phyloP scores from a whole-genome alignment of 2,329 filamentous ascomycete species.

The Calonectria hawksworthii region DNA sequence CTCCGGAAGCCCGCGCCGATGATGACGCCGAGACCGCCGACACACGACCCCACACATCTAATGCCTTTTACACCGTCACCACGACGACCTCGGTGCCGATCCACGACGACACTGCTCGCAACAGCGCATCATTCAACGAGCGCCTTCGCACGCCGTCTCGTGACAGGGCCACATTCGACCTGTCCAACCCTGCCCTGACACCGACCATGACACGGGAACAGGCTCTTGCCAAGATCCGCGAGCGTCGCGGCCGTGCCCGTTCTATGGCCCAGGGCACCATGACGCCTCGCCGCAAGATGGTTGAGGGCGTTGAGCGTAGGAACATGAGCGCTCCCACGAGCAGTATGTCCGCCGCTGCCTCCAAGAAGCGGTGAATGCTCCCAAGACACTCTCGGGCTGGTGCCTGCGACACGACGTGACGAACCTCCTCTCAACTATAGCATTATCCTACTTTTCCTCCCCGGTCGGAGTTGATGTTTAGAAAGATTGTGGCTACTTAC shows the following conservation, averaged over 20 bases:
- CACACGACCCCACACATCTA: slow-evolving; percentile 61
- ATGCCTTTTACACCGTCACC: slow-evolving; percentile 62
- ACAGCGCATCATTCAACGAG: slow-evolving; percentile 59
- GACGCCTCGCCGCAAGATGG: slow-evolving; percentile 70
- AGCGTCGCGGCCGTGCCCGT: slow-evolving; percentile 78
- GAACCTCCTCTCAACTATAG: slow-evolving; percentile 19
- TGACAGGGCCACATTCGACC: slow-evolving; percentile 62
- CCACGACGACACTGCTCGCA: slow-evolving; percentile 57
- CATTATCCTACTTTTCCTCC: slow-evolving; percentile 7
- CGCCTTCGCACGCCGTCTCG: slow-evolving; percentile 61
- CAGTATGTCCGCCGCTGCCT: slow-evolving; percentile 40
- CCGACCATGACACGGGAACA: slow-evolving; percentile 80
- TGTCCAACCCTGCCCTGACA: slow-evolving; percentile 70
- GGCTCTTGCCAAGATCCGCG: slow-evolving; percentile 81
- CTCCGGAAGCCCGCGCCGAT: slow-evolving; percentile 27
- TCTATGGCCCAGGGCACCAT: slow-evolving; percentile 75
- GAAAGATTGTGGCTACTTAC: slow-evolving; percentile 16
- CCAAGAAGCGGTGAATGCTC: slow-evolving; percentile 36
- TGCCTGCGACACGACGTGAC: slow-evolving; percentile 41
- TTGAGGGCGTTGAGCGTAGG: slow-evolving; percentile 62
- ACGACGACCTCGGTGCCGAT: slow-evolving; percentile 68
- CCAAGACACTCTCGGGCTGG: slow-evolving; percentile 16
- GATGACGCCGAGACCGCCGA: slow-evolving; percentile 36
- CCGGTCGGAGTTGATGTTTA: not conserved
- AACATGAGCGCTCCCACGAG: slow-evolving; percentile 64